Evolutionary conservation across 1,139 yeast genomes (phyloP), one percentile per base, ranked within the genome.

Genomic region (Chernovozyma aurita): DNA sequence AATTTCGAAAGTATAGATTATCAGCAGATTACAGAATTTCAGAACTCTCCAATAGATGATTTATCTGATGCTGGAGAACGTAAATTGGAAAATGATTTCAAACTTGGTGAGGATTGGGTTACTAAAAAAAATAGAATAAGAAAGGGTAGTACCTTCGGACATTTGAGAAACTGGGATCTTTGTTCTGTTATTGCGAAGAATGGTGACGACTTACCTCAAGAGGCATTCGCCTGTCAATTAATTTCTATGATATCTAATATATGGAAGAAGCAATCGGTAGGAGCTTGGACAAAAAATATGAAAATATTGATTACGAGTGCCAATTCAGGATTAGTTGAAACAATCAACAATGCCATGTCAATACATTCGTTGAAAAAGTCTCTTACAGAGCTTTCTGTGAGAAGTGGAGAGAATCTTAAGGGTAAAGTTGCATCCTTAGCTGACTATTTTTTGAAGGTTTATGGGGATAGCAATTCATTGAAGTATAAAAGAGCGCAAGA

Each of bases 101-200:
- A 87, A 52, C 70, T 92, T 11, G 95, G 95, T 18, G 98, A 92
- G 59, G 97, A 90, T 55, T 92, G 98, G 98, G 68, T 70, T 24
- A 68, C 83, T 0, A 87, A 90, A 48, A 84, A 81, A 49, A 82
- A 76, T 42, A 69, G 97, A 45, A 90, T 92, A 28, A 70, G 94
- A 41, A 75, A 73, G 38, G 70, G 83, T 4, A 85, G 95, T 39
- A 76, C 78, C 5, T 88, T 70, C 53, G 98, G 98, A 0, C 95
- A 88, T 53, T 58, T 84, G 21, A 84, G 81, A 24, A 85, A 87
- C 55, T 92, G 98, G 98, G 97, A 92, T 42, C 59, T 92, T 28
- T 87, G 92, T 47, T 88, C 97, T 0, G 97, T 90, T 3, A 92
- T 92, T 53, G 96, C 92, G 7, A 92, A 92, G 53, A 90, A 95